These are phyloP conservation scores for Pseudopyricularia javanii DNA, from an alignment of 2,329 filamentous ascomycete species.

Conservation along the genomic window DNA sequence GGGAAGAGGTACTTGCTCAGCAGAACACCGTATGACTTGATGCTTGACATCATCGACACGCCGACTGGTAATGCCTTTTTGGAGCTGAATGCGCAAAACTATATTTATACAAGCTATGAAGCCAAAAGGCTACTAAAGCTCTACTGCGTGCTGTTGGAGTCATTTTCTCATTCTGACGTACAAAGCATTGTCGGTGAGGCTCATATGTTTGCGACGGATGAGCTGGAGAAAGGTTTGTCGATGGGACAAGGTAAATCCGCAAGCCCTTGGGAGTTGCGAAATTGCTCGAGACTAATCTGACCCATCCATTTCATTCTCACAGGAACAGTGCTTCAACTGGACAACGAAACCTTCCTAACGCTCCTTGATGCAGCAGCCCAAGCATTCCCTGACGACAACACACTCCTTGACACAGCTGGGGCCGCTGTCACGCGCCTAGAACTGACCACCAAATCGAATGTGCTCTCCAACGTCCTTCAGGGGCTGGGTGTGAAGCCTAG, in stretches of 20 bases:
- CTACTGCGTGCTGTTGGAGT: neutral
- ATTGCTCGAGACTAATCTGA: no score
- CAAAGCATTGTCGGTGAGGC: neutral
- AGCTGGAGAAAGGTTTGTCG: neutral
- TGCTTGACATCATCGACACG: slow-evolving; percentile 1
- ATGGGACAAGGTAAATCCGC: neutral
- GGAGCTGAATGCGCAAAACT: neutral
- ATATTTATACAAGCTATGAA: neutral
- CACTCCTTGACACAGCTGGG: no score
- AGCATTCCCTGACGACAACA: neutral
- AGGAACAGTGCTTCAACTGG: no score
- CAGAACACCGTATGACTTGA: neutral
- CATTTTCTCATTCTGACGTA: neutral
- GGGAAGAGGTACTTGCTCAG: neutral
- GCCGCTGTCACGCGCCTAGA: neutral
- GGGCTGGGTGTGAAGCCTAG: neutral
- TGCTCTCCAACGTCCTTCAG: neutral
- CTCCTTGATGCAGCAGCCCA: neutral
- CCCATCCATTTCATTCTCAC: no score
- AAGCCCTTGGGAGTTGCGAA: no score
- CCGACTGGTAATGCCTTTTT: neutral
- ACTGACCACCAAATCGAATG: neutral
- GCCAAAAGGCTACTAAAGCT: neutral
- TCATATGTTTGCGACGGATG: neutral
- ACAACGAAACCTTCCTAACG: neutral